A percentile compares a stretch with the other conserved stretches of the same genome.
Conservation (phyloP, 2,329 filamentous ascomycete species). For the Aspergillus tamarii region DNA sequence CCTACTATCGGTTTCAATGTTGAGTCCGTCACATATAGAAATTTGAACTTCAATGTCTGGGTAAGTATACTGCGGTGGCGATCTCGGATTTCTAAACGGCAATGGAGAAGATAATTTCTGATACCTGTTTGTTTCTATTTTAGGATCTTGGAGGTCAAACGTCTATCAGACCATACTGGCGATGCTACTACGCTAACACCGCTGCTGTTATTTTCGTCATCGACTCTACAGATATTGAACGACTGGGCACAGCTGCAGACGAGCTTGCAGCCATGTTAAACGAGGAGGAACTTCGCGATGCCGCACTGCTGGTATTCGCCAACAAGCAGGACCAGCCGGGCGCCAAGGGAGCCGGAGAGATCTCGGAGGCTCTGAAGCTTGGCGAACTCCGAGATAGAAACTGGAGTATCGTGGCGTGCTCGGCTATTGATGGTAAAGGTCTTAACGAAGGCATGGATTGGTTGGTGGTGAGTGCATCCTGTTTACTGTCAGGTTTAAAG, state of each 20-base stretch:
- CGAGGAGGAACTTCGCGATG: constrained; percentile 94
- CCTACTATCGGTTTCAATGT: constrained; percentile 99
- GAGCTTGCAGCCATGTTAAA: constrained; percentile 94
- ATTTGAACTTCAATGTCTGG: constrained; percentile 99
- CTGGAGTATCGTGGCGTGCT: constrained; percentile 99
- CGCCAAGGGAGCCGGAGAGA: constrained; percentile 93
- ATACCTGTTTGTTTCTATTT: constrained; percentile 11
- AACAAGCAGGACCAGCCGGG: constrained; percentile 99
- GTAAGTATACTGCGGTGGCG: constrained; percentile 53
- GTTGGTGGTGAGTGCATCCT: constrained; percentile 73
- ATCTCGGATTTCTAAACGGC: too few species aligned
- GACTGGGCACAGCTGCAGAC: constrained; percentile 87
- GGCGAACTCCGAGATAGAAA: constrained; percentile 93
- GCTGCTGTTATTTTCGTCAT: constrained; percentile 98
- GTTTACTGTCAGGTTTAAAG: not conserved
- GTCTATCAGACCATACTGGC: constrained; percentile 98
- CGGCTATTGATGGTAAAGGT: constrained; percentile 90
- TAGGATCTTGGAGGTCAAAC: constrained; percentile 95
- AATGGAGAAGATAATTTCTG: not conserved
- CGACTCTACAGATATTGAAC: constrained; percentile 96
- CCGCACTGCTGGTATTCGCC: constrained; percentile 89
- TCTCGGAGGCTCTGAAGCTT: constrained; percentile 87
- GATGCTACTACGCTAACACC: constrained; percentile 99
- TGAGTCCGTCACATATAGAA: constrained; percentile 97
- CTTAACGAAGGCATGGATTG: constrained; percentile 99